Evolutionary conservation across 1,284 basidiomycete species (phyloP), one percentile per base, ranked within the genome.

Genomic region (Ganoderma boninense): DNA sequence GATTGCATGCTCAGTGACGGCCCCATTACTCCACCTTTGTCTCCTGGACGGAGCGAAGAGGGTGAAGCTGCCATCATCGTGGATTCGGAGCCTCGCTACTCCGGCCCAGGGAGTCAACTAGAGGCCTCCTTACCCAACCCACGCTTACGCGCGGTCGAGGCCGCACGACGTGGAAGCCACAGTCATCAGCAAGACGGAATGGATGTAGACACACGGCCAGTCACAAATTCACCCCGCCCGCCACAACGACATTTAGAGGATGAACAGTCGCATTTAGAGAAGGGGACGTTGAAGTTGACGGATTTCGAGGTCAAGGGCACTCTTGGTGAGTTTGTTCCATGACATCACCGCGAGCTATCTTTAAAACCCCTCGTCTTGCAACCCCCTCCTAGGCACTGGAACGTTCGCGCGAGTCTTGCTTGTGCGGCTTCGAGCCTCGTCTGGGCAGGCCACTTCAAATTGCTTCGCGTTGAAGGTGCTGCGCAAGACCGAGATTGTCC

Each of bases 381-480:
- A 56, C 26, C 52, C 29, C 38, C 38, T 40, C 20, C 4, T 73
- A 95, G 96, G 97, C 16, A 97, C 97, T 6, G 97, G 97, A 18
- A 98, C 97, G 0, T 98, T 98, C 81, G 97, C 91, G 64, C 93
- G 95, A 66, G 97, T 98, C 16, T 88, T 98, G 71, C 87, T 98
- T 14, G 97, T 95, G 57, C 88, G 90, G 69, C 87, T 92, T 73
- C 86, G 88, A 62, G 83, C 84, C 13, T 82, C 87, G 11, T 81
- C 85, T 35, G 78, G 81, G 16, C 81, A 84, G n/a, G 85, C 84
- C 16, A 78, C 85, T 6, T 86, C 88, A 72, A 90, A 85, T 68
- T 92, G 93, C 80, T 98, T 96, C 79, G 97, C 97, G 16, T 89
- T 98, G 88, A 98, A 98, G 81, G 94, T 98, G 4, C 87, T 98